Base-by-base conservation (phyloP, 202 grass and related monocot species). In the Setaria viridis region DNA sequence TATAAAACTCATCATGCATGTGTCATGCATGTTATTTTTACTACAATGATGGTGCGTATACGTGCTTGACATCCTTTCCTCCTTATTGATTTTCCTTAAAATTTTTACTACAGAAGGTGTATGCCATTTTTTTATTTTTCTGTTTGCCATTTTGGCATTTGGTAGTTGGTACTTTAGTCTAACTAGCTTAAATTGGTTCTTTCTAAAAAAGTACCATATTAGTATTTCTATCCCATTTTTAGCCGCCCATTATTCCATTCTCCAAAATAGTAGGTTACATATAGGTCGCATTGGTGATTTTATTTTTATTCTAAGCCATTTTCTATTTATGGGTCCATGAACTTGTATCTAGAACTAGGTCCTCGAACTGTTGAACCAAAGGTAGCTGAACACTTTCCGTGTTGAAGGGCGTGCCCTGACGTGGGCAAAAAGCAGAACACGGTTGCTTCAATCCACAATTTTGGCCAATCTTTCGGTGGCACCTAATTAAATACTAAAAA, bases 381-480 rank as follows among this genome's bases (percentile, higher is more conserved):
- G 37, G 17, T 60, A 67, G 62, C 60, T 30, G 77, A 46, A 7
- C 59, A 82, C 62, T 58, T n/a, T 4, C 17, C 11, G 25, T 53
- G 57, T 69, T 25, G 78, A 69, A 59, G 41, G 20, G 66, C 13
- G 79, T 68, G 42, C 56, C 29, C 0, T 82, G 71, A 76, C 62
- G 39, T 68, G 51, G 82, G 62, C 62, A 32, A 46, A 81, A 76
- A 33, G 50, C 50, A 76, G 62, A 69, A 37, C 50, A 87, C n/a
- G 25, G 35, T 50, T 68, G 59, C 82, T 53, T 76, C 43, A 33
- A 47, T 37, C 51, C 64, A 82, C 43, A 51, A 37, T 21, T 53
- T 59, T 82, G 51, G 51, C 85, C 54, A 53, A 82, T 43, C 64
- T 62, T 68, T 87, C 33, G 20, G 50, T 82, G 79, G 72, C 72